Evolutionary conservation across 257 asterid genomes (phyloP).

Genomic region (Ilex aquifolium): DNA sequence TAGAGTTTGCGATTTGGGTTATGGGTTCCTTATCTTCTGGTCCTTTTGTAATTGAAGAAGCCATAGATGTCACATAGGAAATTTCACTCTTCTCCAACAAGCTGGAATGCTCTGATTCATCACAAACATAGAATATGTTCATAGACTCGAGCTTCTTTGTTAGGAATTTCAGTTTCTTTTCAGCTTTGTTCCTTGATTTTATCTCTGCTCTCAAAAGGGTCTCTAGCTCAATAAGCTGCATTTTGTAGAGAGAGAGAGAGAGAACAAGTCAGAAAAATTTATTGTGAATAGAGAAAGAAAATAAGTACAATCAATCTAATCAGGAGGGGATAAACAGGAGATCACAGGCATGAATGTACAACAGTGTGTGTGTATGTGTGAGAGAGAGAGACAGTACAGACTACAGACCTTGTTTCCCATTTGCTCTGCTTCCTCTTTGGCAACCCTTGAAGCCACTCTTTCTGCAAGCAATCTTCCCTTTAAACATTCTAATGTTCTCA

Average conservation of each 20-base stretch:
- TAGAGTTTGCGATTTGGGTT: not conserved
- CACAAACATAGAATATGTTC: slow-evolving; percentile 36
- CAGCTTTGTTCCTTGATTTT: slow-evolving; percentile 75
- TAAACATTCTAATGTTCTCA: slow-evolving; percentile 68
- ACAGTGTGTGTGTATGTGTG: not conserved
- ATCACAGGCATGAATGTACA: not conserved
- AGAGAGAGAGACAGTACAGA: no score
- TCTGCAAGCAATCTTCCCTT: slow-evolving; percentile 92
- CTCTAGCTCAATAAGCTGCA: slow-evolving; percentile 67
- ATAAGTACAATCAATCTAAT: slow-evolving; percentile 1
- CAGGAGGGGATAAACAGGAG: not conserved
- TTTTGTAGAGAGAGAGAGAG: slow-evolving; percentile 8
- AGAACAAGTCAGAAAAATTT: slow-evolving; percentile 1
- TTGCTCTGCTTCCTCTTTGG: slow-evolving; percentile 45
- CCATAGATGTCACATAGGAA: slow-evolving; percentile 40
- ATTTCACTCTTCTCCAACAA: slow-evolving; percentile 37
- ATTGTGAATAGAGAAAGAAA: not conserved
- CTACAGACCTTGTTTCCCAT: slow-evolving; percentile 50
- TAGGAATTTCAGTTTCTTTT: slow-evolving; percentile 51
- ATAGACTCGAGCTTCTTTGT: slow-evolving; percentile 57
- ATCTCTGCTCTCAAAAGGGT: slow-evolving; percentile 48
- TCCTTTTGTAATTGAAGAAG: slow-evolving; percentile 26
- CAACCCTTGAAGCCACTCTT: slow-evolving; percentile 68
- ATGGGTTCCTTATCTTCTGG: slow-evolving; percentile 12
- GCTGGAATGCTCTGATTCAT: slow-evolving; percentile 36